phyloP scores from a whole-genome alignment of 805 yeast genomes.

The Pachysolen tannophilus region DNA sequence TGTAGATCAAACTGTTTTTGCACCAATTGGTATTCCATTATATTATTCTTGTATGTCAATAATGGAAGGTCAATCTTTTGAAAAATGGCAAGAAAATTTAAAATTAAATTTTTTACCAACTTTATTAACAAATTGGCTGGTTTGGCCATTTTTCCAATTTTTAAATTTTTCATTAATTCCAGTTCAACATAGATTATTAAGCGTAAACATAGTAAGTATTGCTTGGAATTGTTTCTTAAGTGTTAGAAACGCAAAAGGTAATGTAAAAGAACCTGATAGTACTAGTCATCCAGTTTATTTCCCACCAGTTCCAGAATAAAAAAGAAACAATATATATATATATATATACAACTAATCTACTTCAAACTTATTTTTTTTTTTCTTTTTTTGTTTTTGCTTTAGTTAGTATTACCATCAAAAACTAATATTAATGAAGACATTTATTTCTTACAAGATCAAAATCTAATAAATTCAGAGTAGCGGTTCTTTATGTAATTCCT shows the following conservation, averaged over 20 bases:
- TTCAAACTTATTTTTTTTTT: not conserved
- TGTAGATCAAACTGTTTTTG: constrained; percentile 67
- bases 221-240: constrained; percentile 83
- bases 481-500: constrained; percentile 14
- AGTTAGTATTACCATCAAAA: not conserved
- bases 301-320: constrained; percentile 32
- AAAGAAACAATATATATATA: constrained; percentile 7
- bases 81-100: constrained; percentile 34
- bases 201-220: constrained; percentile 65
- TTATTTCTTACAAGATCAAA: not conserved
- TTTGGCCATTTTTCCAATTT: constrained; percentile 88
- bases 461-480: constrained; percentile 14
- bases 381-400: not conserved
- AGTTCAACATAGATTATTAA: constrained; percentile 53
- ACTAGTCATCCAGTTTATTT: constrained; percentile 28
- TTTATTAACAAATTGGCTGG: constrained; percentile 64
- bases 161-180: constrained; percentile 75
- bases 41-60: constrained; percentile 63
- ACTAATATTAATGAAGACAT: not conserved
- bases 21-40: constrained; percentile 70
- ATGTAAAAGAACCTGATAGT: constrained; percentile 9
- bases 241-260: constrained; percentile 38
- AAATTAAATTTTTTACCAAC: constrained; percentile 57
- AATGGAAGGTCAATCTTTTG: constrained; percentile 45
- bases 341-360: constrained; percentile 1